phyloP scores from a whole-genome alignment of 2,329 filamentous ascomycete genomes.

The Trichoderma afroharzianum region DNA sequence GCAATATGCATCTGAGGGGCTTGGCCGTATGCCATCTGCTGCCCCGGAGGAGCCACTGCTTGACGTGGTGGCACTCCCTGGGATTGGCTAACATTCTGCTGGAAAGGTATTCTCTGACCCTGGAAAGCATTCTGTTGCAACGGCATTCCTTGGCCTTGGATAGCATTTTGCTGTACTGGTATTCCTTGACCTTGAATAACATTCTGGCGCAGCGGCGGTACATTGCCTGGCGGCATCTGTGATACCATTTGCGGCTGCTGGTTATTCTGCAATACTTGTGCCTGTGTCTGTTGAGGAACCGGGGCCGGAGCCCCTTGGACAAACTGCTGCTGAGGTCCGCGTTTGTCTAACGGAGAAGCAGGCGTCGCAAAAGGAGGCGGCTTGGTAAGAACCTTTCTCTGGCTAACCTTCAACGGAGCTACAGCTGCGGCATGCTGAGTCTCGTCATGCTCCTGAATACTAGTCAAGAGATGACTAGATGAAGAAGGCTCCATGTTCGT shows the following conservation, averaged over 20 bases:
- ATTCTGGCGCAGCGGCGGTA: neutral
- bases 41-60: neutral
- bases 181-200: neutral
- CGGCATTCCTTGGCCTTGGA: neutral
- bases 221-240: neutral
- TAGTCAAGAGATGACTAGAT: constrained; percentile 16
- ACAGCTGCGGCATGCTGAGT: neutral
- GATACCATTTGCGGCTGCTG: neutral
- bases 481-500: neutral
- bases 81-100: neutral
- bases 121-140: neutral
- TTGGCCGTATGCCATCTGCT: neutral
- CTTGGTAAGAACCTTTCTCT: constrained; percentile 2
- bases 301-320: neutral
- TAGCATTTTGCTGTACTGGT: neutral
- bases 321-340: neutral
- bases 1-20: neutral
- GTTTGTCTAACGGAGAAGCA: neutral
- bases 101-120: neutral
- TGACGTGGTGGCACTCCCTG: neutral
- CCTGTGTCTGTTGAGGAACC: neutral
- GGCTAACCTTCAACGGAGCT: neutral
- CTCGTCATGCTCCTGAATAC: constrained; percentile 23
- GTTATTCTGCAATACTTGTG: neutral
- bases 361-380: constrained; percentile 5